These are phyloP conservation scores for Sphenostylis stenocarpa DNA, from an alignment of 306 rosid genomes.

Conservation along the genomic window DNA sequence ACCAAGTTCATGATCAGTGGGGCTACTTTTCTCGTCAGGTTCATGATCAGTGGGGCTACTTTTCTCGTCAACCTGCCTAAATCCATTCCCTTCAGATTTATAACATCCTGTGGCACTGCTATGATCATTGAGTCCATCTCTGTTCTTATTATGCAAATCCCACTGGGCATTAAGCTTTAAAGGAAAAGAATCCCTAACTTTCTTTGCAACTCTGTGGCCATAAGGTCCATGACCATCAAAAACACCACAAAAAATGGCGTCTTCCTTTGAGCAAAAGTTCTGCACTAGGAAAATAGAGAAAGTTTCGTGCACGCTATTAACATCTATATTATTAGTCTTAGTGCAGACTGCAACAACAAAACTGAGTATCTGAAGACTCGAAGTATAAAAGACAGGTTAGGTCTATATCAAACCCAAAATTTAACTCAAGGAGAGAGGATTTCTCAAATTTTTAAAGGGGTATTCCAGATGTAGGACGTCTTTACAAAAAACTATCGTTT, in stretches of 20 bases:
- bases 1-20: slow-evolving; percentile 32
- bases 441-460: not conserved
- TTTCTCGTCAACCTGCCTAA: slow-evolving; percentile 39
- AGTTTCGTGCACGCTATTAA: not conserved
- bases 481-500: not conserved
- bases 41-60: slow-evolving; percentile 21
- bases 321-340: not conserved
- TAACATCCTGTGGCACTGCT: slow-evolving; percentile 37
- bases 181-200: slow-evolving; percentile 87
- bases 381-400: not conserved
- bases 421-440: not conserved
- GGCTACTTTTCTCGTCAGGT: slow-evolving; percentile 33
- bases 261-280: slow-evolving; percentile 76
- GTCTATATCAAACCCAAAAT: not conserved
- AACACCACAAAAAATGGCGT: slow-evolving; percentile 81
- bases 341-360: not conserved
- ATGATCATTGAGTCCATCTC: slow-evolving; percentile 35
- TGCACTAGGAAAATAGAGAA: slow-evolving; percentile 25
- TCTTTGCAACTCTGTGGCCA: slow-evolving; percentile 88
- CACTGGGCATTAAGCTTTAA: slow-evolving; percentile 68
- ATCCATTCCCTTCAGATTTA: slow-evolving; percentile 37
- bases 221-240: slow-evolving; percentile 97
- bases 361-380: not conserved
- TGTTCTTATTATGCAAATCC: slow-evolving; percentile 51
- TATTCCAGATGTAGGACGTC: not conserved